Evolutionary conservation across 306 rosid species (phyloP).

Genomic region (Prunus mira): DNA sequence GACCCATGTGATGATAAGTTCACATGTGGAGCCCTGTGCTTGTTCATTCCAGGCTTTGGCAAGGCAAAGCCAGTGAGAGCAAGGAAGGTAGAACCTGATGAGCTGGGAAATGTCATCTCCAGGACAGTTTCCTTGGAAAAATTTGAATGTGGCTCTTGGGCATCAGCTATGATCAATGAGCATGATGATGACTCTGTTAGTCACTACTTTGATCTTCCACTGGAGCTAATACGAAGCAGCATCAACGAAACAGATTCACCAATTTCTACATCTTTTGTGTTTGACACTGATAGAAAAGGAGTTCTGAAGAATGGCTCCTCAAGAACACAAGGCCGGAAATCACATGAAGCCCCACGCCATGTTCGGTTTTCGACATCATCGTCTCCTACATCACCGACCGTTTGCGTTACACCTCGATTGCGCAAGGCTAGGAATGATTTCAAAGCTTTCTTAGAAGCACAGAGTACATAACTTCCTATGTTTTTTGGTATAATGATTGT

Average conservation of each 20-base stretch:
- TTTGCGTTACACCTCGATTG: slow-evolving; percentile 68
- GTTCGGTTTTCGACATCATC: slow-evolving; percentile 66
- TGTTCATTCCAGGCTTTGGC: slow-evolving; percentile 67
- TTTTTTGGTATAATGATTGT: neutral
- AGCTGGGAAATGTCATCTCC: slow-evolving; percentile 35
- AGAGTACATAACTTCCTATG: slow-evolving; percentile 39
- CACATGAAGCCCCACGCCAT: slow-evolving; percentile 50
- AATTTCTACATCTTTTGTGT: slow-evolving; percentile 37
- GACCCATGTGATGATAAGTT: slow-evolving; percentile 34
- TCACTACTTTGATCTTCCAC: slow-evolving; percentile 74
- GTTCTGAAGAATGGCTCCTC: slow-evolving; percentile 49
- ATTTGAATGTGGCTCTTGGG: slow-evolving; percentile 96
- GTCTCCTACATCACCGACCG: slow-evolving; percentile 58
- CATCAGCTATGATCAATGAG: slow-evolving; percentile 47
- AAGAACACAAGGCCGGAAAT: slow-evolving; percentile 43
- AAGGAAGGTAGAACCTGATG: slow-evolving; percentile 33
- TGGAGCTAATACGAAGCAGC: slow-evolving; percentile 55
- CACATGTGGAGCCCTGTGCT: slow-evolving; percentile 73
- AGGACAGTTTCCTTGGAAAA: slow-evolving; percentile 77
- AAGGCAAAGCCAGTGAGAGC: slow-evolving; percentile 49
- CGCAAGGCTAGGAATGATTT: slow-evolving; percentile 69
- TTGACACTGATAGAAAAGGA: slow-evolving; percentile 57
- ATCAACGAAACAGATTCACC: slow-evolving; percentile 54
- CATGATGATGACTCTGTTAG: slow-evolving; percentile 39
- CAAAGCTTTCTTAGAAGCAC: slow-evolving; percentile 72